These are phyloP conservation scores for Ustilago cynodontis DNA, from an alignment of 1,284 basidiomycete species.

Conservation along the genomic window DNA sequence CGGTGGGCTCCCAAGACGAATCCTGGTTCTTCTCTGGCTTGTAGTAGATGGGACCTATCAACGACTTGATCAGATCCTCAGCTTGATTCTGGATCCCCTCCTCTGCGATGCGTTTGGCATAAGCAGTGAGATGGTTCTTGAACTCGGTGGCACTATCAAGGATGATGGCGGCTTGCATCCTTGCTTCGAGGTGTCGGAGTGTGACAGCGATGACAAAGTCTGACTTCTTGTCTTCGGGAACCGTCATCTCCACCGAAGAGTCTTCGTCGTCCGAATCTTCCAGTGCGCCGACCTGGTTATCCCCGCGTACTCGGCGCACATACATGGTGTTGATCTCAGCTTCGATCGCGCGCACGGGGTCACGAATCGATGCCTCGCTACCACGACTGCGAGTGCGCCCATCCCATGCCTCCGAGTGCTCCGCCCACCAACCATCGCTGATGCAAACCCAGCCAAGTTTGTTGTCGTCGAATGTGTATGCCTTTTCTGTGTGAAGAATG, in stretches of 20 bases:
- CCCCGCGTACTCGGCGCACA: constrained; percentile 43
- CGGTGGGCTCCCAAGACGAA: constrained; percentile 38
- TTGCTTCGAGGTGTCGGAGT: constrained; percentile 64
- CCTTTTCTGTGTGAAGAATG: constrained; percentile 58
- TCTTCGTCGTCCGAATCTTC: constrained; percentile 43
- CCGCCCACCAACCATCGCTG: constrained; percentile 59
- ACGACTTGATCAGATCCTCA: constrained; percentile 62
- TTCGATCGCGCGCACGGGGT: constrained; percentile 63
- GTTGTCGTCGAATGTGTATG: constrained; percentile 58
- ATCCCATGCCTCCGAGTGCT: constrained; percentile 63
- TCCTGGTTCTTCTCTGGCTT: constrained; percentile 46
- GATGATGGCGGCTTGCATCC: constrained; percentile 62
- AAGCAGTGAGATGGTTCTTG: constrained; percentile 52
- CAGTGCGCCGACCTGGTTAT: constrained; percentile 37
- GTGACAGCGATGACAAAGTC: constrained; percentile 57
- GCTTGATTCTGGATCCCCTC: constrained; percentile 65
- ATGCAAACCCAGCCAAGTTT: constrained; percentile 60
- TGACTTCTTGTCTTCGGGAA: constrained; percentile 47
- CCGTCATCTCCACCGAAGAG: constrained; percentile 41
- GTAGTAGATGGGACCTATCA: constrained; percentile 67
- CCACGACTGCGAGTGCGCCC: constrained; percentile 51
- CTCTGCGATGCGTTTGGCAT: constrained; percentile 63
- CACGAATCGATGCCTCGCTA: constrained; percentile 42
- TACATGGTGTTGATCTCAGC: constrained; percentile 61
- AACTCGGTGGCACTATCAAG: constrained; percentile 65